Evolutionary conservation across 2,329 filamentous ascomycete genomes (phyloP).

Genomic region (Aureobasidium namibiae): DNA sequence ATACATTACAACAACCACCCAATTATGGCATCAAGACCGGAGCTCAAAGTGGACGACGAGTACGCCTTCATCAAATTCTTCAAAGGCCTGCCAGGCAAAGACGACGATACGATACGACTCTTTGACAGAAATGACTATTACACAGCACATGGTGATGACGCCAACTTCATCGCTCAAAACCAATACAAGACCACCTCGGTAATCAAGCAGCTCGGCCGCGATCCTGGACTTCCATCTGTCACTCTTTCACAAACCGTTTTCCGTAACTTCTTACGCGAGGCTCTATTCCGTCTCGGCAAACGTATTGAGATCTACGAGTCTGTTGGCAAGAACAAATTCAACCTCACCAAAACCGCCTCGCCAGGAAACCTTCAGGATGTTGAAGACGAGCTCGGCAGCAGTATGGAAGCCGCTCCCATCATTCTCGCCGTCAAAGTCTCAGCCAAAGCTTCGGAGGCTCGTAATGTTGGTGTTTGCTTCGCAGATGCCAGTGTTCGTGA

Average conservation of each 20-base stretch:
- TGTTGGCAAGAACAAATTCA: slow-evolving; percentile 79
- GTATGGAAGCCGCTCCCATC: slow-evolving; percentile 84
- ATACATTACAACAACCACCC: background rate
- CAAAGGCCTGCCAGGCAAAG: slow-evolving; percentile 65
- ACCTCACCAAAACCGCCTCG: slow-evolving; percentile 72
- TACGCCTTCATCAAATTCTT: slow-evolving; percentile 95
- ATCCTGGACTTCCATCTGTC: slow-evolving; percentile 81
- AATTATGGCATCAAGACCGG: slow-evolving; percentile 47
- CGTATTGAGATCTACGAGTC: slow-evolving; percentile 85
- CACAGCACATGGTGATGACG: slow-evolving; percentile 83
- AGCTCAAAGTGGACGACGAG: slow-evolving; percentile 80
- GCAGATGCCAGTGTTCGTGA: slow-evolving; percentile 94
- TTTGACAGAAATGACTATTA: slow-evolving; percentile 95
- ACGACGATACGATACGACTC: slow-evolving; percentile 75
- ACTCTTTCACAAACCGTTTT: slow-evolving; percentile 94
- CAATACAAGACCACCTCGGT: slow-evolving; percentile 97
- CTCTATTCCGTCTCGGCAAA: slow-evolving; percentile 84
- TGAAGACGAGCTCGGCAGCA: slow-evolving; percentile 83
- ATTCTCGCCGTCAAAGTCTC: slow-evolving; percentile 92
- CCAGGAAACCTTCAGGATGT: slow-evolving; percentile 95
- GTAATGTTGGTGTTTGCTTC: slow-evolving; percentile 90
- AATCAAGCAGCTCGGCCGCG: slow-evolving; percentile 76
- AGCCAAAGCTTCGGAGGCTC: slow-evolving; percentile 74
- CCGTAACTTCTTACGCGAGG: slow-evolving; percentile 88
- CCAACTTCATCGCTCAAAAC: slow-evolving; percentile 71